These are phyloP conservation scores for Ophiostoma populinum DNA, from an alignment of 2,329 filamentous ascomycete genomes.

Conservation along the genomic window DNA sequence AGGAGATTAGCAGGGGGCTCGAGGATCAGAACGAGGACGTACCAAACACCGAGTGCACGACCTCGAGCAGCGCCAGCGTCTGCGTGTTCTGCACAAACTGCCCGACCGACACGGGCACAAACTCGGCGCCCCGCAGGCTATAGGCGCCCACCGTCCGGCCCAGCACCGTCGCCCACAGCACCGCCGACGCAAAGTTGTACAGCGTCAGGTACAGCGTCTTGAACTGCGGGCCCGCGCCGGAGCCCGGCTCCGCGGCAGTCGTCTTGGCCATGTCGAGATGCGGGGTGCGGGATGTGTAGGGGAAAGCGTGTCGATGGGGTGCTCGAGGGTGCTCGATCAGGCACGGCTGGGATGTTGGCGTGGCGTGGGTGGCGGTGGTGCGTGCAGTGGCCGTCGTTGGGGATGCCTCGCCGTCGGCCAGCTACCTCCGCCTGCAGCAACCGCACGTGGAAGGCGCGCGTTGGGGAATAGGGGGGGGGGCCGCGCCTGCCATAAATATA, in stretches of 20 bases:
- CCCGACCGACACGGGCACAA: constrained; percentile 45
- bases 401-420: too few relatives aligned
- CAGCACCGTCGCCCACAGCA: constrained; percentile 65
- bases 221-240: constrained; percentile 16
- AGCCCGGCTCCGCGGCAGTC: constrained; percentile 15
- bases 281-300: not conserved
- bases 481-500: too few relatives aligned
- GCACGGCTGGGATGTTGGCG: too few relatives aligned
- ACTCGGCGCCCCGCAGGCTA: constrained; percentile 32
- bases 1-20: not conserved
- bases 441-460: too few relatives aligned
- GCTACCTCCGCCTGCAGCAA: too few relatives aligned
- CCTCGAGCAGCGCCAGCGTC: constrained; percentile 66
- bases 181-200: constrained; percentile 68
- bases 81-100: constrained; percentile 65
- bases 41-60: constrained; percentile 68
- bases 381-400: too few relatives aligned
- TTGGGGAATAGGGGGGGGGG: too few relatives aligned
- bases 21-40: constrained; percentile 8
- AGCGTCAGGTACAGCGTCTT: constrained; percentile 58
- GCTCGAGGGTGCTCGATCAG: too few relatives aligned
- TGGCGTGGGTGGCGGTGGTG: too few relatives aligned
- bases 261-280: not conserved
- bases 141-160: constrained; percentile 44
- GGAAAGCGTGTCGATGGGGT: not conserved